phyloP scores from a whole-genome alignment of 495 filamentous ascomycete genomes.

The Talaromyces adpressus region DNA sequence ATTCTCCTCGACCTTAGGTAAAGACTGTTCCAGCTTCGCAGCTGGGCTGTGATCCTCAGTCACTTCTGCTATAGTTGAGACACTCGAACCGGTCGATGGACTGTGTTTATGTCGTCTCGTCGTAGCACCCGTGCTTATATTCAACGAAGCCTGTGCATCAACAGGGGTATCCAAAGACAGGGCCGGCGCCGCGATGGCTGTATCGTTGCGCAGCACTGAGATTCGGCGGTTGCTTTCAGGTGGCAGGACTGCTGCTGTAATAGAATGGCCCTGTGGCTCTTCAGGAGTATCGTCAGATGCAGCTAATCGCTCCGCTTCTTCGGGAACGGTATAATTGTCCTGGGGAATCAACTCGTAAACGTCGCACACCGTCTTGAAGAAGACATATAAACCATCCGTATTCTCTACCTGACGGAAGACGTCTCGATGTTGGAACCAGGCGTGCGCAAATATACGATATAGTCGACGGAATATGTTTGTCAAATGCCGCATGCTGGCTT shows the following conservation, averaged over 20 bases:
- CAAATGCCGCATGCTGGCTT: slow-evolving; percentile 68
- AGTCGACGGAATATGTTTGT: slow-evolving; percentile 90
- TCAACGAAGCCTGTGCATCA: slow-evolving; percentile 15
- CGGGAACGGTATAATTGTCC: slow-evolving; percentile 91
- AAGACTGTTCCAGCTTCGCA: slow-evolving; percentile 2
- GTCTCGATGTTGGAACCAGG: slow-evolving; percentile 93
- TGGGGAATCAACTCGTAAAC: slow-evolving; percentile 79
- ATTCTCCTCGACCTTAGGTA: slow-evolving; percentile 4
- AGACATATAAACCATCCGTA: slow-evolving; percentile 78
- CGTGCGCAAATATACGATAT: slow-evolving; percentile 95
- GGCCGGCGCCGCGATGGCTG: slow-evolving; percentile 18
- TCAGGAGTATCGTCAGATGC: slow-evolving; percentile 28
- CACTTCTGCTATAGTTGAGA: slow-evolving; percentile 64
- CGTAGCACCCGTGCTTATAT: slow-evolving; percentile 52
- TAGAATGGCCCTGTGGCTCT: slow-evolving; percentile 16
- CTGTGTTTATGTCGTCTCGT: slow-evolving; percentile 67
- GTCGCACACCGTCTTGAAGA: slow-evolving; percentile 97
- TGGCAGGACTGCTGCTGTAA: slow-evolving; percentile 25
- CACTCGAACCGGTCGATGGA: slow-evolving; percentile 67
- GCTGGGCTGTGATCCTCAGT: slow-evolving; percentile 53
- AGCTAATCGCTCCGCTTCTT: slow-evolving; percentile 78
- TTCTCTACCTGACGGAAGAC: slow-evolving; percentile 97
- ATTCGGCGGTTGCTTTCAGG: slow-evolving; percentile 37
- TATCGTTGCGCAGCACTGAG: slow-evolving; percentile 34
- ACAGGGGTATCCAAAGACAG: slow-evolving; percentile 26